These are phyloP conservation scores for Pyrenophora teres DNA, from an alignment of 2,329 filamentous ascomycete species.

Conservation along the genomic window DNA sequence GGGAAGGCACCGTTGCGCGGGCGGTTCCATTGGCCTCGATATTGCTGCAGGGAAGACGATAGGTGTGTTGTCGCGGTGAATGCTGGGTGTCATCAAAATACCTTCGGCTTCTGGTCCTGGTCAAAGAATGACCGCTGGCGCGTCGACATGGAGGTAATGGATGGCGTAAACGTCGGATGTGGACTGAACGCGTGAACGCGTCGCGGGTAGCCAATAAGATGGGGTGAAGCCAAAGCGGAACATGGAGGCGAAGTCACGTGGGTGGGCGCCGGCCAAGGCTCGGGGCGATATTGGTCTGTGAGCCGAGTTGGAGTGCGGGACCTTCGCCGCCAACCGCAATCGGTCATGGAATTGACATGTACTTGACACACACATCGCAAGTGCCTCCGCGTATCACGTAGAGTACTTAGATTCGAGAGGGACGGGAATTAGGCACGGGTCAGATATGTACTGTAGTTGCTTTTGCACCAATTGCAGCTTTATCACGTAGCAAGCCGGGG, in stretches of 20 bases:
- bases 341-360: conserved; percentile 5
- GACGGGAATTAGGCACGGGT: conserved; percentile 6
- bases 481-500: conserved; percentile 28
- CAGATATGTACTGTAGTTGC: conserved; percentile 3
- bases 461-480: conserved; percentile 14
- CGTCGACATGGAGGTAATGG: conserved; percentile 48
- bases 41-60: conserved; percentile 25
- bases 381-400: background rate
- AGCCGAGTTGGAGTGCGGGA: background rate
- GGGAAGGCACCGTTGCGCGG: conserved; percentile 34
- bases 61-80: conserved; percentile 3
- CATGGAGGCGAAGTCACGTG: conserved; percentile 19
- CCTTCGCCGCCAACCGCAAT: background rate
- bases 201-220: conserved; percentile 13
- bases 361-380: conserved; percentile 1
- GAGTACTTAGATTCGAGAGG: background rate
- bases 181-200: conserved; percentile 22
- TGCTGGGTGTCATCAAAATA: conserved; percentile 19
- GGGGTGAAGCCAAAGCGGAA: conserved; percentile 6
- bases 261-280: background rate
- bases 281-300: conserved; percentile 4
- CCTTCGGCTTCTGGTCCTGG: conserved; percentile 51
- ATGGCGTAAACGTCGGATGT: conserved; percentile 6
- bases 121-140: conserved; percentile 60
- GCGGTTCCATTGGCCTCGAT: conserved; percentile 45